Percentiles rank a stretch among this genome's conserved stretches.
Conservation (phyloP, 352 stramenopile genomes). For the Chrysophaeum taylorii region DNA sequence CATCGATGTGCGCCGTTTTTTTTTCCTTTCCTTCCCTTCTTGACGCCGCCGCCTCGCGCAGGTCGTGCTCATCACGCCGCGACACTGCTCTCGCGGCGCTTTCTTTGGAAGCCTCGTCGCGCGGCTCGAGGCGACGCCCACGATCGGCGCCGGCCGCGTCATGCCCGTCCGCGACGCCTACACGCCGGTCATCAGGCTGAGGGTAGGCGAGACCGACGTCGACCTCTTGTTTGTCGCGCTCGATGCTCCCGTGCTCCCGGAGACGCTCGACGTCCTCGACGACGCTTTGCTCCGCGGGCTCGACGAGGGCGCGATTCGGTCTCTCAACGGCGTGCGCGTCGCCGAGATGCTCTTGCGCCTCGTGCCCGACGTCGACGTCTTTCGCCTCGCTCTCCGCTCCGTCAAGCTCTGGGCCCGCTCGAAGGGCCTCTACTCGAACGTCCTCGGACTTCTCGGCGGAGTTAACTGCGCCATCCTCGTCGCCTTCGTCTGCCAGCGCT, state of each 20-base stretch:
- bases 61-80: slow-evolving; percentile 62
- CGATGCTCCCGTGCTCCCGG: slow-evolving; percentile 46
- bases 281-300: slow-evolving; percentile 56
- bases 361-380: slow-evolving; percentile 63
- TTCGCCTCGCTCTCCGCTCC: slow-evolving; percentile 74
- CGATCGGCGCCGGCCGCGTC: slow-evolving; percentile 45
- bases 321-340: slow-evolving; percentile 72
- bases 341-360: slow-evolving; percentile 74
- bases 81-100: slow-evolving; percentile 56
- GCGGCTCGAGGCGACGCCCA: slow-evolving; percentile 48
- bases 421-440: slow-evolving; percentile 96
- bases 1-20: too few relatives aligned
- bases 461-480: slow-evolving; percentile 98
- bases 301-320: slow-evolving; percentile 67
- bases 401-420: slow-evolving; percentile 64
- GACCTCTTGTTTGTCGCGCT: slow-evolving; percentile 72
- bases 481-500: slow-evolving; percentile 75
- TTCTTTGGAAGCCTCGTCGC: slow-evolving; percentile 72
- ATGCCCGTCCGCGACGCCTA: slow-evolving; percentile 71
- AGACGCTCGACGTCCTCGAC: slow-evolving; percentile 62
- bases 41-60: too few relatives aligned
- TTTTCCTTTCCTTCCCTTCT: too few relatives aligned
- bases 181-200: slow-evolving; percentile 73
- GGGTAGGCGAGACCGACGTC: slow-evolving; percentile 59
- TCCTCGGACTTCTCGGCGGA: slow-evolving; percentile 91